Evolutionary conservation across 345 rosid species (phyloP).

Genomic region (Citrus trifoliata): DNA sequence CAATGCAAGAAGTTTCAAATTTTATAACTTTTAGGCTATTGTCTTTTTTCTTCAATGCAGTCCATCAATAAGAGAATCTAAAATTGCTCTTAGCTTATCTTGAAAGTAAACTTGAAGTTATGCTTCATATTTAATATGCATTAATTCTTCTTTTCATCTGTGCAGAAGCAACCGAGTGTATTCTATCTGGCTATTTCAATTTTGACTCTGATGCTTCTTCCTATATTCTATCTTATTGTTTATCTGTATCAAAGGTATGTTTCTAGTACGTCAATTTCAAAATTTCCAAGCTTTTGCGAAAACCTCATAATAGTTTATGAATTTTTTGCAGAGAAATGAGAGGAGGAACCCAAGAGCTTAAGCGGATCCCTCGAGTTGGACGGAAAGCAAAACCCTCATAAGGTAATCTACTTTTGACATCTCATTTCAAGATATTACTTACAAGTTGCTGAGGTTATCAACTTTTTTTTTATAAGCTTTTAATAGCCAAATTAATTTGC

Average conservation of each 20-base stretch:
- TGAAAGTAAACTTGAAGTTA: neutral
- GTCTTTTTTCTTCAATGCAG: neutral
- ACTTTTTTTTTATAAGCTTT: neutral
- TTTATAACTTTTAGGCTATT: neutral
- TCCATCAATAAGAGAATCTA: neutral
- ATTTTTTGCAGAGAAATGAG: conserved; percentile 59
- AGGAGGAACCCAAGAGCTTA: conserved; percentile 69
- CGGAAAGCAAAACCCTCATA: conserved; percentile 57
- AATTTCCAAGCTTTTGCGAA: conserved; percentile 7
- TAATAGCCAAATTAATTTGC: neutral
- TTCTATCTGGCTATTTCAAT: conserved; percentile 76
- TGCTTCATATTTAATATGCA: neutral
- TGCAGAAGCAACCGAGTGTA: conserved; percentile 71
- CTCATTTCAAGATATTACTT: neutral
- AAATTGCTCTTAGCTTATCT: neutral
- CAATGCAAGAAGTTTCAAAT: neutral
- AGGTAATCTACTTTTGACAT: conserved; percentile 14
- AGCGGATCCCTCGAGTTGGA: conserved; percentile 58
- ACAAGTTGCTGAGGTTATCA: neutral
- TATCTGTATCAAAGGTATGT: conserved; percentile 74
- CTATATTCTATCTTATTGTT: conserved; percentile 73
- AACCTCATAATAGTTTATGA: conserved; percentile 8
- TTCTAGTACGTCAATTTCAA: neutral
- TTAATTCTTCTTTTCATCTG: neutral
- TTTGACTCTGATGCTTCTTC: conserved; percentile 83